Evolutionary conservation across 129 eudicot genomes (phyloP), one percentile per base, ranked within the genome.

Genomic region (Arctium lappa): DNA sequence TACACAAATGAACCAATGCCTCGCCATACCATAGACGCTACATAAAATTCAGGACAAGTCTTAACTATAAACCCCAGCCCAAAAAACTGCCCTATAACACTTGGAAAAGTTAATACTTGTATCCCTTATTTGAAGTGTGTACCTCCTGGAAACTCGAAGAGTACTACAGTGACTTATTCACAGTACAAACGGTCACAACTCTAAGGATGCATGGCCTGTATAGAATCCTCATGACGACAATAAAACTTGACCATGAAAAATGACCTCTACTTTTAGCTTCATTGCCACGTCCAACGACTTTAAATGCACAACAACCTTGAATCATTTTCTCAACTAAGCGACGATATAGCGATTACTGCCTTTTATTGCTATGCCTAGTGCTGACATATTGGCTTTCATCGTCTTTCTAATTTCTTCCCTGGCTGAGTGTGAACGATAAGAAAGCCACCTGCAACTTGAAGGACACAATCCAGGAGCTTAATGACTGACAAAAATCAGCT

Each of bases 241-340:
- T 37, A 6, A 72, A 56, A 8, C 44, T 27, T 44, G 48, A 22
- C 36, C 44, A 31, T 0, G 4, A 42, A 79, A 79, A 31, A 16
- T 50, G 77, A 80, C 34, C 72, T 56, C 72, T 77, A 60, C 2
- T 60, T 34, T 36, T 77, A 77, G 10, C 72, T 62, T 77, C 46
- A 77, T 62, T 34, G 72, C 33, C 74, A 68, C 46, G 65, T 68
- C 65, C 31, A 78, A 78, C 27, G 11, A 60, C 56, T 38, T 22
- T 63, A 37, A 34, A 77, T 18, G 56, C 48, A 60, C 36, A 76
- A 33, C 71, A 56, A 3, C n/a, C 66, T 56, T 16, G 27, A 56
- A 8, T 16, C 33, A 16, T 65, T 76, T 76, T 31, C 13, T 76
- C 40, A 75, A 75, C 68, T 75, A 15, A 5, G 39, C 3, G 29